These are phyloP conservation scores for Rhododendron ovatum DNA, from an alignment of 148 eudicot genomes.

Conservation along the genomic window DNA sequence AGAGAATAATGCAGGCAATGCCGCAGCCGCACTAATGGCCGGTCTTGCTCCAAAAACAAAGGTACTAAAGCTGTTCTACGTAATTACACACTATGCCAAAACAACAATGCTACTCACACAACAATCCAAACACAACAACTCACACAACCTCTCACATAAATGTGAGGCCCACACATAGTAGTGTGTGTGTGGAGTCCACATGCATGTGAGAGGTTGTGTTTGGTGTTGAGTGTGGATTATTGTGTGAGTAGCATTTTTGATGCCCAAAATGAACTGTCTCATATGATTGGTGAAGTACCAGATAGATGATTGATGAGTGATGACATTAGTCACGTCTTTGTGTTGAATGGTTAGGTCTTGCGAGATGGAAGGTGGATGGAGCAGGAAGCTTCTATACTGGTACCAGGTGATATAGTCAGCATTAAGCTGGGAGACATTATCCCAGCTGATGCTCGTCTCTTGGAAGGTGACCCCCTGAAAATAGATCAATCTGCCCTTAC, in stretches of 20 bases:
- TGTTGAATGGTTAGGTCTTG: slow-evolving; percentile 27
- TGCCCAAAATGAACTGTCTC: neutral
- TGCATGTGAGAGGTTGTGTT: too few species aligned
- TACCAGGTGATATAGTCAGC: slow-evolving; percentile 74
- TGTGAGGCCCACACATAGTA: too few species aligned
- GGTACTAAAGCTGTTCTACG: slow-evolving; percentile 23
- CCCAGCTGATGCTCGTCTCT: slow-evolving; percentile 79
- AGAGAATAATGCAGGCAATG: slow-evolving; percentile 85
- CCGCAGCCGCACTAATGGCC: slow-evolving; percentile 83
- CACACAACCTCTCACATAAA: too few species aligned
- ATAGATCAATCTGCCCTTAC: slow-evolving; percentile 88
- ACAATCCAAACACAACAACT: too few species aligned
- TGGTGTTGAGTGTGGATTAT: too few species aligned
- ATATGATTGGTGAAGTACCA: neutral
- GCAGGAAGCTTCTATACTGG: slow-evolving; percentile 62
- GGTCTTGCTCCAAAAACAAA: slow-evolving; percentile 83
- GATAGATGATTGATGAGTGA: slow-evolving; percentile 5
- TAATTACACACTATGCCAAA: neutral
- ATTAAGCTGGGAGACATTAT: slow-evolving; percentile 74
- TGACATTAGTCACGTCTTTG: neutral
- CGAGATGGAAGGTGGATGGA: slow-evolving; percentile 66
- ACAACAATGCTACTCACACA: too few species aligned
- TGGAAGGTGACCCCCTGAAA: slow-evolving; percentile 75
- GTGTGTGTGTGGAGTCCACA: too few species aligned
- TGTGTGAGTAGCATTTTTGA: too few species aligned